These are phyloP conservation scores for Bifiguratus adelaidae DNA, from an alignment of 192 early-diverging fungal species.

Conservation along the genomic window DNA sequence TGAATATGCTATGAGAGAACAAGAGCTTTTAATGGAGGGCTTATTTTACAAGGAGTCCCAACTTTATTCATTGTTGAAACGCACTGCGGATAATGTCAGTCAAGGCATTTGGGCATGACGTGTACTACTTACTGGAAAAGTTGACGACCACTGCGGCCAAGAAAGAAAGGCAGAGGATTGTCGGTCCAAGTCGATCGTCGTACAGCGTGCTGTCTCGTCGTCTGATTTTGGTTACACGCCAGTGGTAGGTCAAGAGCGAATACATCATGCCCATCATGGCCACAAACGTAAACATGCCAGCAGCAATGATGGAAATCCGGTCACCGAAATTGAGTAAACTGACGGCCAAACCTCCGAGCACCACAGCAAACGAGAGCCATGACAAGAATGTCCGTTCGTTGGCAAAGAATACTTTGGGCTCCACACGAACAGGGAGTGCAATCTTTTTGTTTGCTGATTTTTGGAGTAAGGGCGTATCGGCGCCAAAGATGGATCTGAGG, in stretches of 20 bases:
- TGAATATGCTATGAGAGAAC: no score
- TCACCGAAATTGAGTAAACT: conserved; percentile 77
- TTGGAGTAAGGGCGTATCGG: conserved; percentile 6
- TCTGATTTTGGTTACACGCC: conserved; percentile 58
- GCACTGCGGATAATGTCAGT: no score
- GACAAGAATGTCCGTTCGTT: conserved; percentile 90
- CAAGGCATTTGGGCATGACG: no score
- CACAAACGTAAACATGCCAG: conserved; percentile 57
- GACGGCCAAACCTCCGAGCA: conserved; percentile 60
- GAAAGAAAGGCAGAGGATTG: conserved; percentile 54
- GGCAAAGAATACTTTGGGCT: conserved; percentile 89
- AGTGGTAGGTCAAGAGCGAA: conserved; percentile 64
- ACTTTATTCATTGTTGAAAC: no score
- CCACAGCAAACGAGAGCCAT: conserved; percentile 73
- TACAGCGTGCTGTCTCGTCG: conserved; percentile 59
- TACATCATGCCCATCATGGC: conserved; percentile 71
- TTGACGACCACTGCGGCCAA: conserved; percentile 57
- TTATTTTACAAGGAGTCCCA: no score
- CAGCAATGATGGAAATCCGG: conserved; percentile 53
- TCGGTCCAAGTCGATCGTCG: conserved; percentile 67
- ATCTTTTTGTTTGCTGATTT: conserved; percentile 45
- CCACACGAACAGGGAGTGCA: conserved; percentile 51
- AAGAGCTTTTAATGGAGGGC: no score
- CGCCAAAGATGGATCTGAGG: conserved; percentile 2
- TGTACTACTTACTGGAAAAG: conserved; percentile 49